Evolutionary conservation across 2,329 filamentous ascomycete species (phyloP), one percentile per base, ranked within the genome.

Genomic region (Diplodia corticola): DNA sequence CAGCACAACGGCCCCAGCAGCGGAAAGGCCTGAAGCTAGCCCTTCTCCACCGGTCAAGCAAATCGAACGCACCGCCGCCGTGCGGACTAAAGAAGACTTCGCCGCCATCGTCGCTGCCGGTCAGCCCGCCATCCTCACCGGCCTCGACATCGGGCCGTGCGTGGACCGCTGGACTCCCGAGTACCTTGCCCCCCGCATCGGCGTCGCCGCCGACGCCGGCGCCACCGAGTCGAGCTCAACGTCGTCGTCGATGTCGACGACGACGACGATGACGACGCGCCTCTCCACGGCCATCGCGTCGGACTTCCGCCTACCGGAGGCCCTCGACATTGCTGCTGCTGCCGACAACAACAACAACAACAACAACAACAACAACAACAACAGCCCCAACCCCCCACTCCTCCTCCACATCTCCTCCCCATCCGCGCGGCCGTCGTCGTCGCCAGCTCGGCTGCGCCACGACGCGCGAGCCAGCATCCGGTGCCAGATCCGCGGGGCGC

Each of bases 391-490:
- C n/a, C n/a, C n/a, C n/a, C n/a, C n/a, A n/a, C n/a, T n/a, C n/a
- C 79, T 96, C 0, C 79, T 96, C 26, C 85, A 92, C 22, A 88
- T 96, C 67, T 94, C 91, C 4, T 91, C 91, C 0, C 86, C 86
- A 1, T 35, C 33, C 33, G 33, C 30, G 30, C 7, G 7, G 33
- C 7, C 33, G 33, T 35, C 33, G 33, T 12, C 3, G 33, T 13
- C 28, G 28, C 28, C 28, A 90, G 94, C 12, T 90, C 88, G 93
- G 93, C 82, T 96, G 35, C 92, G 96, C 77, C 96, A 95, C 80
- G 91, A 96, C 78, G 91, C 95, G 17, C 93, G 96, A 85, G 91
- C 92, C 59, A 97, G 96, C 72, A 83, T 96, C 3, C 89, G 95
- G 68, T 92, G 89, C 72, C 93, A 97, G 74, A 84, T 96, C 61